phyloP scores from a whole-genome alignment of 306 rosid species.

The apple (Malus domestica) region ASM211411v1 NC_041799.1:12957001-12957500 shows the following conservation, averaged over 20 bases:
- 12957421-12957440: background rate
- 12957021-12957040: too few species aligned
- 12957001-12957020: too few species aligned
- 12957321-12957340: conserved; percentile 13
- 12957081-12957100: background rate
- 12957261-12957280: background rate
- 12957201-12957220: background rate
- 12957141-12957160: background rate
- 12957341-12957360: conserved; percentile 41
- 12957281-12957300: too few species aligned
- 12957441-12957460: background rate
- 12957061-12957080: background rate
- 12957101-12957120: background rate
- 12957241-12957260: background rate
- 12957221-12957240: background rate
- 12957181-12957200: background rate
- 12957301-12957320: conserved; percentile 9
- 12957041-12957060: too few species aligned
- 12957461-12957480: background rate
- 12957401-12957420: background rate
- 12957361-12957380: conserved; percentile 58
- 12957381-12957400: conserved; percentile 58
- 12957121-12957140: background rate
- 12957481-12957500: background rate
- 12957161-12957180: background rate